Conservation (phyloP, 805 yeast genomes). For the Ogataea parapolymorpha region DNA sequence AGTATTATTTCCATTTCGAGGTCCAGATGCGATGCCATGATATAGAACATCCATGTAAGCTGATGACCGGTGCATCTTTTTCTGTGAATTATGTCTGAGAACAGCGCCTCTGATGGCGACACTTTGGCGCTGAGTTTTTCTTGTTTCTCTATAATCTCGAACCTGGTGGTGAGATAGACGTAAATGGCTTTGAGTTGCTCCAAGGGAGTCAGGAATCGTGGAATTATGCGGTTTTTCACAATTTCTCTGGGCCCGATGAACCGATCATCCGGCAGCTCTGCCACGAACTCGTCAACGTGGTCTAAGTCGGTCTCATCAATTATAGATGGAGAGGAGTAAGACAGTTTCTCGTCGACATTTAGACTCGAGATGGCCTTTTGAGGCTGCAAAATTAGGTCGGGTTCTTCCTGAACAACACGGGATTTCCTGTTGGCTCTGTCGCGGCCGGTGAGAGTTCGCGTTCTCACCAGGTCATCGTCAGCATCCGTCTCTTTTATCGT, state of each 20-base stretch:
- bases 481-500: slow-evolving; percentile 15
- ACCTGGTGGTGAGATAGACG: slow-evolving; percentile 59
- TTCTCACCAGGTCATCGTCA: slow-evolving; percentile 56
- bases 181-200: slow-evolving; percentile 67
- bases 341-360: slow-evolving; percentile 43
- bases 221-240: slow-evolving; percentile 49
- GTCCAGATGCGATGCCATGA: slow-evolving; percentile 65
- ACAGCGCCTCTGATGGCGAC: slow-evolving; percentile 25
- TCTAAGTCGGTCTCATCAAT: slow-evolving; percentile 29
- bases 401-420: slow-evolving; percentile 56
- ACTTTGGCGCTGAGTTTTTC: slow-evolving; percentile 32
- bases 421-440: slow-evolving; percentile 72
- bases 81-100: slow-evolving; percentile 28
- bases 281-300: slow-evolving; percentile 44
- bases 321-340: not conserved
- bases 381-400: slow-evolving; percentile 64
- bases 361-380: slow-evolving; percentile 43
- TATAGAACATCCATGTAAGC: slow-evolving; percentile 70
- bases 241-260: slow-evolving; percentile 52
- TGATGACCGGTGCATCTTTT: slow-evolving; percentile 46
- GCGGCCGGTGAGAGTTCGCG: slow-evolving; percentile 61
- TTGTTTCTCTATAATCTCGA: slow-evolving; percentile 40
- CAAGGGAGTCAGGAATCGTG: slow-evolving; percentile 48
- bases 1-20: slow-evolving; percentile 72
- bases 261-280: slow-evolving; percentile 35